Conservation (phyloP, 2,329 filamentous ascomycete genomes). For the Microsporum audouinii region DNA sequence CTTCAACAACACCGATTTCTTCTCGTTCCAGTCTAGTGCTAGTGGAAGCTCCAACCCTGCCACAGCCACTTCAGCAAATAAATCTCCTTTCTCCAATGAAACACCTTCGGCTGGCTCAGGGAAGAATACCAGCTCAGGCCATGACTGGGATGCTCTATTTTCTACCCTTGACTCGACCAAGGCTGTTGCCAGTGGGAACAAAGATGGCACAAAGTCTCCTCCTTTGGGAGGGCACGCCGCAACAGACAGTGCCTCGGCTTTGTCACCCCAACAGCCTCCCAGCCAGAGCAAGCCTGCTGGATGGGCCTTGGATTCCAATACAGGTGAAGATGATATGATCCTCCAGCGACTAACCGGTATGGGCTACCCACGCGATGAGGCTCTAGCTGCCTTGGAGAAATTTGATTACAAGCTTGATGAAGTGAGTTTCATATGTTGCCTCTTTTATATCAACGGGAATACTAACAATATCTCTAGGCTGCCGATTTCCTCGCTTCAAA, state of each 20-base stretch:
- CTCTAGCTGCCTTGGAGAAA: conserved; percentile 73
- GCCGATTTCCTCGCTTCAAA: conserved; percentile 34
- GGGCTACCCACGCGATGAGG: conserved; percentile 67
- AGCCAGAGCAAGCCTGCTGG: conserved; percentile 37
- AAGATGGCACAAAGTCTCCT: conserved; percentile 15
- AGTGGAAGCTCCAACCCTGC: background rate
- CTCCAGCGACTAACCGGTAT: conserved; percentile 80
- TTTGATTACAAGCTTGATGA: conserved; percentile 94
- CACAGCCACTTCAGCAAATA: background rate
- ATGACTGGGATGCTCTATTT: conserved; percentile 96
- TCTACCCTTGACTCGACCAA: conserved; percentile 57
- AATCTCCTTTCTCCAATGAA: conserved; percentile 17
- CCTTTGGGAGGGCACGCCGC: conserved; percentile 4
- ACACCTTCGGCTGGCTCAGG: conserved; percentile 10
- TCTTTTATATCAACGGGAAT: background rate
- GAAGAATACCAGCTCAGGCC: conserved; percentile 34
- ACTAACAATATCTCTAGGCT: conserved; percentile 20
- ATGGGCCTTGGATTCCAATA: conserved; percentile 59
- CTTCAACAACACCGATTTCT: conserved; percentile 18
- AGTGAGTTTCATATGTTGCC: conserved; percentile 44
- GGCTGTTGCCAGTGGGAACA: conserved; percentile 17
- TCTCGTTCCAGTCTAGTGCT: conserved; percentile 33
- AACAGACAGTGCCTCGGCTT: conserved; percentile 5
- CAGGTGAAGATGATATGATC: conserved; percentile 81
- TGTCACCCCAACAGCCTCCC: conserved; percentile 16